These are phyloP conservation scores for Pythium pectinolyticum DNA, from an alignment of 352 stramenopile species.

Conservation along the genomic window DNA sequence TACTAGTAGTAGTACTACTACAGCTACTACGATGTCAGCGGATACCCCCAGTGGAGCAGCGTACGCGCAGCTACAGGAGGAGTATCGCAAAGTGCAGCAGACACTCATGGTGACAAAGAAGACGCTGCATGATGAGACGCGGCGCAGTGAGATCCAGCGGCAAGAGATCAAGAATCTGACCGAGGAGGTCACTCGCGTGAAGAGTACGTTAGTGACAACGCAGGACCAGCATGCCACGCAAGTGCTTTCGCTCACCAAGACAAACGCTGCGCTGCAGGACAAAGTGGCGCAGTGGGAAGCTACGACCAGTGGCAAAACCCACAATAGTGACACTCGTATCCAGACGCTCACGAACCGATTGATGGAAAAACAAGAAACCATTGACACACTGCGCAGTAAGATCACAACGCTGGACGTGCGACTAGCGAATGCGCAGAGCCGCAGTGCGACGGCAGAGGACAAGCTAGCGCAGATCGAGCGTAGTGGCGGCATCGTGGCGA, in stretches of 20 bases:
- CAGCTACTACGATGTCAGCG: too few species aligned
- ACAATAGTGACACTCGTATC: constrained; percentile 58
- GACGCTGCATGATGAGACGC: constrained; percentile 63
- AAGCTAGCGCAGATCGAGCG: constrained; percentile 63
- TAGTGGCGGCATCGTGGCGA: constrained; percentile 47
- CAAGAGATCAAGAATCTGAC: constrained; percentile 61
- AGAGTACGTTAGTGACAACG: constrained; percentile 35
- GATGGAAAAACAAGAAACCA: constrained; percentile 81
- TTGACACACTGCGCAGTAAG: constrained; percentile 66
- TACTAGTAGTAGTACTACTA: too few species aligned
- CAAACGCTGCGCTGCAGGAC: constrained; percentile 52
- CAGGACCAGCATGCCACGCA: constrained; percentile 44
- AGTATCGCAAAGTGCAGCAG: constrained; percentile 64
- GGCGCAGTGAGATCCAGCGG: constrained; percentile 63
- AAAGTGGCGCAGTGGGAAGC: constrained; percentile 39
- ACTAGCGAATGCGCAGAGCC: constrained; percentile 52
- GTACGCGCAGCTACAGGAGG: constrained; percentile 34
- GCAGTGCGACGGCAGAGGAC: constrained; percentile 51
- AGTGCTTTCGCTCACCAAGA: constrained; percentile 35
- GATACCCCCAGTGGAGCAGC: too few species aligned
- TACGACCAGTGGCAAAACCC: constrained; percentile 21
- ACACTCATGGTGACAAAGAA: constrained; percentile 75
- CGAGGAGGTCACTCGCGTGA: constrained; percentile 55
- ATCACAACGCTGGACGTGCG: constrained; percentile 74
- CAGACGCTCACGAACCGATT: constrained; percentile 78